Conservation (phyloP, 2,329 filamentous ascomycete species). For the Fusarium austroafricanum region DNA sequence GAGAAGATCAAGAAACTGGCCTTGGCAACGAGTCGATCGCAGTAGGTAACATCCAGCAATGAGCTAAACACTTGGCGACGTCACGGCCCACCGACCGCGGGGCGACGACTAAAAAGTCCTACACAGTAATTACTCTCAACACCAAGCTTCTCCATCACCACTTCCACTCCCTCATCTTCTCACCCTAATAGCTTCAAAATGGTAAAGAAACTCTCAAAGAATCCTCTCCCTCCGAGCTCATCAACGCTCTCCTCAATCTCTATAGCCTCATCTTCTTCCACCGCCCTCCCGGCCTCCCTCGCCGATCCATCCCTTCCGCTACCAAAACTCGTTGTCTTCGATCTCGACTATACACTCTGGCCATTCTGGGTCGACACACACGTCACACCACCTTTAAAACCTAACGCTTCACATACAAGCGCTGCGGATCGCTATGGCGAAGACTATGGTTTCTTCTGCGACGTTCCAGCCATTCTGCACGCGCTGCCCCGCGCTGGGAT, state of each 20-base stretch:
- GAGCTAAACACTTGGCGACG: neutral
- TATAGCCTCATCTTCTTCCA: conserved; percentile 49
- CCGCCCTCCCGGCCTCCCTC: conserved; percentile 56
- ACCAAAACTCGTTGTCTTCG: conserved; percentile 88
- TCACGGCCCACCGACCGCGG: conserved; percentile 10
- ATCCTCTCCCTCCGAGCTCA: conserved; percentile 36
- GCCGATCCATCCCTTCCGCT: conserved; percentile 71
- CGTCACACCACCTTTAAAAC: conserved; percentile 77
- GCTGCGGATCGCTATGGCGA: conserved; percentile 70
- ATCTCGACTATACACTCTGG: conserved; percentile 99
- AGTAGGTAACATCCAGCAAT: too few species aligned
- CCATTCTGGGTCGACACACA: conserved; percentile 98
- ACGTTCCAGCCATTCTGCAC: conserved; percentile 75
- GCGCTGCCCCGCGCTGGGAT: conserved; percentile 62
- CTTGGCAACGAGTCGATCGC: too few species aligned
- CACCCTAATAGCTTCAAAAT: conserved; percentile 29
- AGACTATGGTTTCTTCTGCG: conserved; percentile 75
- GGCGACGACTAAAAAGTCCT: conserved; percentile 20
- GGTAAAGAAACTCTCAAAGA: conserved; percentile 51
- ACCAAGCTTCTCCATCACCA: conserved; percentile 12
- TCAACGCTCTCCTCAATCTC: conserved; percentile 40
- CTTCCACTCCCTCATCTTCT: neutral
- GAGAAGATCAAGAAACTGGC: too few species aligned
- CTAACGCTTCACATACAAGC: conserved; percentile 56
- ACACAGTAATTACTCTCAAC: too few species aligned